Base-by-base conservation (phyloP, 768 basidiomycete species). In the Pluteus cervinus region DNA sequence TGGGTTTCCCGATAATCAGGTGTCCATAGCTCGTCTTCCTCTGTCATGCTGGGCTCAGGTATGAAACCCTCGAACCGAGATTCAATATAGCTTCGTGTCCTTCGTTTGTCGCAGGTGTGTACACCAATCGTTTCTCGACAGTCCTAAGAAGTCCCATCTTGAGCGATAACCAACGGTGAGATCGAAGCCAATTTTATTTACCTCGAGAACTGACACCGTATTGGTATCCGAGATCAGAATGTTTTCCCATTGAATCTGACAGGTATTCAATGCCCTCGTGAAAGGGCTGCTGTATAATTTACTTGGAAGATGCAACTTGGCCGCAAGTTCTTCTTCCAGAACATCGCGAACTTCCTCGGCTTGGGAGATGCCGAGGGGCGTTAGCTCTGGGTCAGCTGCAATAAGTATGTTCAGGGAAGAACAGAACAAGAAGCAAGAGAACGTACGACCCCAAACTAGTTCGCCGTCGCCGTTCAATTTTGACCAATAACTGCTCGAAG, bases 391-490 rank as follows among this genome's bases (percentile, higher is more conserved):
- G 50, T 86, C 83, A 18, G 84, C 81, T 81, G 44, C 14, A 36
- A 25, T 11, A 7, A 15, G 29, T 22, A 17, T 42, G 28, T 29
- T 26, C 14, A 10, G 29, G 9, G 35, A 7, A 31, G 29, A 12
- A 15, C 12, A 16, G 21, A 25, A 14, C 24, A 33, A 31, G 16
- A 22, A 25, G 7, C 10, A 18, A 22, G 33, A 21, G 20, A 12
- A 71, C 81, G 46, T 48, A 82, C 81, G 85, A 18, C 86, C 86
- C 86, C 86, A 89, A 1, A 58, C 58, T 4, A 85, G 56, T 36
- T 81, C 71, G 9, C 63, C 79, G 44, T 89, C 81, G 0, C 78
- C 79, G 33, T 81, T 57, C 7, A 78, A 51, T 47, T 69, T 78
- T 2, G 79, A 68, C 76, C 75, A 86, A 46, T 79, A 53, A 8